These are phyloP conservation scores for Gardenia jasminoides DNA, from an alignment of 257 asterid species.

Conservation along the genomic window DNA sequence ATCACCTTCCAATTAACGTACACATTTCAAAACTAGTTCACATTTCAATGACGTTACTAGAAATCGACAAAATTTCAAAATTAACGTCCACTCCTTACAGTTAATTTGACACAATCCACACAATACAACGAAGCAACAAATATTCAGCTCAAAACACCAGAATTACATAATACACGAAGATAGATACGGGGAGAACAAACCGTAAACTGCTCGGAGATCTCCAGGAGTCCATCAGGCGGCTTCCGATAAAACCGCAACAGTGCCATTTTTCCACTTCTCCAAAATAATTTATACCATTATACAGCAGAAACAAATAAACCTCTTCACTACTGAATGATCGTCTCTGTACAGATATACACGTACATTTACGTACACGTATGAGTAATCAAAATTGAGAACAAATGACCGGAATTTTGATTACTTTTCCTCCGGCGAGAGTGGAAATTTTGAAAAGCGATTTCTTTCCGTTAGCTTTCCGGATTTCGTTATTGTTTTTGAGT, in stretches of 20 bases:
- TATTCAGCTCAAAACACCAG: neutral
- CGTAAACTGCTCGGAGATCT: constrained; percentile 86
- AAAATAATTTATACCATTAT: neutral
- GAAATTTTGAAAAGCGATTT: neutral
- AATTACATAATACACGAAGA: neutral
- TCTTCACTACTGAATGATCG: neutral
- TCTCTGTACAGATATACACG: neutral
- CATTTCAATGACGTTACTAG: neutral
- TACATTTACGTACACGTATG: neutral
- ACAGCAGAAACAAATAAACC: neutral
- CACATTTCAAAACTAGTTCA: neutral
- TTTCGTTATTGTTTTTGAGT: neutral
- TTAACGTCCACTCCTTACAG: neutral
- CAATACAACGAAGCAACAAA: neutral
- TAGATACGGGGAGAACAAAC: constrained; percentile 34
- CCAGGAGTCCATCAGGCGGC: constrained; percentile 92
- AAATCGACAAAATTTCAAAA: neutral
- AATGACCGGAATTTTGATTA: neutral
- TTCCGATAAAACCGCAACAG: constrained; percentile 76
- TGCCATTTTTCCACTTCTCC: constrained; percentile 21
- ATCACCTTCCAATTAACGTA: neutral
- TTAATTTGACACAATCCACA: neutral
- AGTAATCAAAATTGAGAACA: neutral
- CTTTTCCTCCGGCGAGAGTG: neutral
- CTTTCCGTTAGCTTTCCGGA: neutral